Conservation (phyloP, 257 asterid species). For the Jacaranda mimosifolia region DNA sequence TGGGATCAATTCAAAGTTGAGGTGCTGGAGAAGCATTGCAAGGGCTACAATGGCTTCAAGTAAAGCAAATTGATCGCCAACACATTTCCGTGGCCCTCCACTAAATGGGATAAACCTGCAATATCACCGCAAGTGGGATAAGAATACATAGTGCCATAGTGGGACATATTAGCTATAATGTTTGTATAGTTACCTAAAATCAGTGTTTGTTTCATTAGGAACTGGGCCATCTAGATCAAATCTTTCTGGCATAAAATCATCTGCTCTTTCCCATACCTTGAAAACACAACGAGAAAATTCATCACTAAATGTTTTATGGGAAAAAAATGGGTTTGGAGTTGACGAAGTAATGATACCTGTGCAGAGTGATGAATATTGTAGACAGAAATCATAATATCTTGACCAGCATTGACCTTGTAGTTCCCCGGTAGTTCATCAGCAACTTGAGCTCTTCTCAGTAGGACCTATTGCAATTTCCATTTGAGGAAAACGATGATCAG, state of each 20-base stretch:
- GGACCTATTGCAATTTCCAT: conserved; percentile 57
- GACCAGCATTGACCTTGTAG: conserved; percentile 91
- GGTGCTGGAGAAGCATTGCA: conserved; percentile 74
- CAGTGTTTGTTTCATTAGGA: conserved; percentile 94
- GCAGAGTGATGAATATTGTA: conserved; percentile 92
- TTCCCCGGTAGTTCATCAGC: conserved; percentile 88
- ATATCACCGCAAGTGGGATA: not conserved
- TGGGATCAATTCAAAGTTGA: conserved; percentile 75
- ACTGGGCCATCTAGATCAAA: conserved; percentile 73
- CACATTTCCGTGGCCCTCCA: conserved; percentile 98
- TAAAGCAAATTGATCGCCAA: conserved; percentile 95
- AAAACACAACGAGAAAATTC: conserved; percentile 19
- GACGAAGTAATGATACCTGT: conserved; percentile 53
- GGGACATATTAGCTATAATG: not conserved
- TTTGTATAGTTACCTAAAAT: conserved; percentile 61
- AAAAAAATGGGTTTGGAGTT: too few relatives aligned
- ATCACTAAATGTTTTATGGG: not conserved
- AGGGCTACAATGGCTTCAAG: conserved; percentile 88
- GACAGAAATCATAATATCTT: conserved; percentile 97
- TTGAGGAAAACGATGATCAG: conserved; percentile 30
- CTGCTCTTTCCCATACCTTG: conserved; percentile 96
- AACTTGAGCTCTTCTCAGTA: conserved; percentile 84
- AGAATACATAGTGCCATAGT: not conserved
- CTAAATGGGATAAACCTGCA: conserved; percentile 90
- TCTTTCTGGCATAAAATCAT: conserved; percentile 87